Evolutionary conservation across 2,329 filamentous ascomycete genomes (phyloP).

Genomic region (Fusarium nygamai): DNA sequence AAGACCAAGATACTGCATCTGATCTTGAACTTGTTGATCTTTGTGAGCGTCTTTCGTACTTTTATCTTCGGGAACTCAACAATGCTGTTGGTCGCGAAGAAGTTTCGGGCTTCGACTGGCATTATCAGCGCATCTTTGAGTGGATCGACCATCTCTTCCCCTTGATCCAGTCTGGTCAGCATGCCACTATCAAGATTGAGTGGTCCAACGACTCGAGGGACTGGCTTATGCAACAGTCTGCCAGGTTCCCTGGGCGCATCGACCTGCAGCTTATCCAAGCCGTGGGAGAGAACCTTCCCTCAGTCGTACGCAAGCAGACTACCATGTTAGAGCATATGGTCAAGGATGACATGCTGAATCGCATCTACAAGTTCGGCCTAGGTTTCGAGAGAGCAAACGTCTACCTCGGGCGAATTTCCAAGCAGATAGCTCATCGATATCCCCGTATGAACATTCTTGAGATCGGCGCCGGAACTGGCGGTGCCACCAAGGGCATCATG

Average conservation of each 20-base stretch:
- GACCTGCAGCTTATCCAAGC: conserved; percentile 42
- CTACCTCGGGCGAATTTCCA: conserved; percentile 24
- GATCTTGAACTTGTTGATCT: conserved; percentile 4
- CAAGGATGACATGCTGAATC: conserved; percentile 47
- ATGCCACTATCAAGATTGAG: neutral
- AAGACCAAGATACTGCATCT: neutral
- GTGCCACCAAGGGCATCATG: conserved; percentile 5
- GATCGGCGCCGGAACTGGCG: conserved; percentile 24
- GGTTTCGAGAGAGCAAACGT: conserved; percentile 12
- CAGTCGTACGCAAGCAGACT: conserved; percentile 47
- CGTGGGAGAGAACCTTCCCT: conserved; percentile 48
- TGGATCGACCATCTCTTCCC: conserved; percentile 3
- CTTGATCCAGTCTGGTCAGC: neutral
- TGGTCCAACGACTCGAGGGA: neutral
- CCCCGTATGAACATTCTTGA: conserved; percentile 12
- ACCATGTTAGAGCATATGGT: conserved; percentile 52
- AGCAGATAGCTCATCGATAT: conserved; percentile 3
- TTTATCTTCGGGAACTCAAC: neutral
- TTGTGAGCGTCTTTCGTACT: conserved; percentile 1
- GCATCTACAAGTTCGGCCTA: conserved; percentile 44
- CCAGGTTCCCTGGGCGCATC: neutral
- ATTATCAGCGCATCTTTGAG: neutral
- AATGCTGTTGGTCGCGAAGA: neutral
- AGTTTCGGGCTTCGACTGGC: neutral
- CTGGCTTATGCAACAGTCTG: neutral